A percentile compares a stretch with the other conserved stretches of the same genome.
Evolutionary conservation across 495 filamentous ascomycete genomes (phyloP).

Genomic region (Corynascus novoguineensis): DNA sequence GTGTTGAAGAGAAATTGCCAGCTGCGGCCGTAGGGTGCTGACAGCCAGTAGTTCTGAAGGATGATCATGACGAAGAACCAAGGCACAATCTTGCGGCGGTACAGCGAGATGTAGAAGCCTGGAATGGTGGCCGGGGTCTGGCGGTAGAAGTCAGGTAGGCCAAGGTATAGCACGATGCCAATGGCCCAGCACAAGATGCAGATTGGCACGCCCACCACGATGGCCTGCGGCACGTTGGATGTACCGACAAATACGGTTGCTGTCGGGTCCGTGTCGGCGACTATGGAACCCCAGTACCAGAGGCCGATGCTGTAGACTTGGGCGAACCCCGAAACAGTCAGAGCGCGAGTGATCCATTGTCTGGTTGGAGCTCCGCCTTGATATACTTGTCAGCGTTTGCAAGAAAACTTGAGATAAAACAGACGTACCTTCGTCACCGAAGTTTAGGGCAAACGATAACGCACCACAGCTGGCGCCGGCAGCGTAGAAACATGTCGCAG

Average conservation of each 20-base stretch:
- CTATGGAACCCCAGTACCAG: conserved; percentile 59
- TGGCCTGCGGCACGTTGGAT: conserved; percentile 33
- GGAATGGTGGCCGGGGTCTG: conserved; percentile 64
- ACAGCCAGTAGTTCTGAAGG: conserved; percentile 64
- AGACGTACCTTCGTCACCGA: conserved; percentile 51
- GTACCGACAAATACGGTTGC: conserved; percentile 22
- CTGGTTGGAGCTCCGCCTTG: conserved; percentile 51
- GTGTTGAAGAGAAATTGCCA: conserved; percentile 57
- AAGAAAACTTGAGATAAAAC: neutral
- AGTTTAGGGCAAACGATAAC: conserved; percentile 62
- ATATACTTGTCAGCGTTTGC: neutral
- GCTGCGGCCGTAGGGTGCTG: conserved; percentile 55
- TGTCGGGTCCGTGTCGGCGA: conserved; percentile 30
- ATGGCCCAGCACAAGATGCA: conserved; percentile 50
- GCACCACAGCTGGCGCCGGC: conserved; percentile 55
- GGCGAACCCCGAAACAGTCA: conserved; percentile 57
- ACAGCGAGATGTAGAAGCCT: conserved; percentile 50
- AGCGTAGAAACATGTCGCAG: conserved; percentile 57
- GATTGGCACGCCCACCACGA: conserved; percentile 47
- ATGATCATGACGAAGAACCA: conserved; percentile 59
- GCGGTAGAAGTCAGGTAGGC: conserved; percentile 61
- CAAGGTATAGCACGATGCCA: conserved; percentile 47
- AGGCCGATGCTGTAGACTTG: conserved; percentile 59
- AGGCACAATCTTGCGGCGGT: conserved; percentile 54
- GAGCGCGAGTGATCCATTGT: conserved; percentile 61